phyloP scores from a whole-genome alignment of 2,329 filamentous ascomycete species.

The Penicillium corylophilum region DNA sequence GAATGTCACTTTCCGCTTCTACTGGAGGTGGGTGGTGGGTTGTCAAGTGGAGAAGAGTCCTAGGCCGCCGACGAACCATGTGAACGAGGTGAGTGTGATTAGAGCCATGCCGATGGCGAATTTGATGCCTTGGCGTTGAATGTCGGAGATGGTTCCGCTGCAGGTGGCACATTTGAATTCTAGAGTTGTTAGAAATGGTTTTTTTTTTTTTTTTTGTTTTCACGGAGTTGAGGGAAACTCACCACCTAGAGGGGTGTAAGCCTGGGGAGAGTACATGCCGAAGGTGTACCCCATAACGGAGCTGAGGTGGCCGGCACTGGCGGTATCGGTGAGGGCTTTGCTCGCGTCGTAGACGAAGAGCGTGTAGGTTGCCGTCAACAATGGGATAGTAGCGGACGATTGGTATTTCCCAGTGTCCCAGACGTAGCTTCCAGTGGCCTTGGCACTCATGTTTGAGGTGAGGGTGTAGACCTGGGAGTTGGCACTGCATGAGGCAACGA shows the following conservation, averaged over 20 bases:
- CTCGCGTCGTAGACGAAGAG: conserved; percentile 62
- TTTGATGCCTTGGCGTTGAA: conserved; percentile 56
- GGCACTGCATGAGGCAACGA: conserved; percentile 60
- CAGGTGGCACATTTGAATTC: conserved; percentile 60
- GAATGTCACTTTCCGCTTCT: conserved; percentile 4
- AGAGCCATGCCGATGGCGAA: conserved; percentile 56
- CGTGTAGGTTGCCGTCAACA: conserved; percentile 63
- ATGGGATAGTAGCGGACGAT: conserved; percentile 48
- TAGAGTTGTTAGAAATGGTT: conserved; percentile 34
- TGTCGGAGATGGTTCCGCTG: conserved; percentile 51
- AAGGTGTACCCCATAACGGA: conserved; percentile 56
- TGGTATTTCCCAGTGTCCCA: conserved; percentile 63
- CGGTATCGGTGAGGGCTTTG: conserved; percentile 51
- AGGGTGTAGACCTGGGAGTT: conserved; percentile 64
- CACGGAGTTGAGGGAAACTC: conserved; percentile 23
- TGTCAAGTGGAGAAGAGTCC: conserved; percentile 34
- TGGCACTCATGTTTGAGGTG: conserved; percentile 56
- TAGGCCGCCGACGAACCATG: conserved; percentile 49
- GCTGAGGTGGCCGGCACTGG: conserved; percentile 56
- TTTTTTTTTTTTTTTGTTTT: neutral
- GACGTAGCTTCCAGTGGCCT: conserved; percentile 52
- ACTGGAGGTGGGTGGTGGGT: neutral
- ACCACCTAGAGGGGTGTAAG: conserved; percentile 52
- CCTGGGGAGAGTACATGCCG: conserved; percentile 61
- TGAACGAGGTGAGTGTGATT: conserved; percentile 59